Conservation (phyloP, 2,329 filamentous ascomycete species). For the Diplodia mutila region DNA sequence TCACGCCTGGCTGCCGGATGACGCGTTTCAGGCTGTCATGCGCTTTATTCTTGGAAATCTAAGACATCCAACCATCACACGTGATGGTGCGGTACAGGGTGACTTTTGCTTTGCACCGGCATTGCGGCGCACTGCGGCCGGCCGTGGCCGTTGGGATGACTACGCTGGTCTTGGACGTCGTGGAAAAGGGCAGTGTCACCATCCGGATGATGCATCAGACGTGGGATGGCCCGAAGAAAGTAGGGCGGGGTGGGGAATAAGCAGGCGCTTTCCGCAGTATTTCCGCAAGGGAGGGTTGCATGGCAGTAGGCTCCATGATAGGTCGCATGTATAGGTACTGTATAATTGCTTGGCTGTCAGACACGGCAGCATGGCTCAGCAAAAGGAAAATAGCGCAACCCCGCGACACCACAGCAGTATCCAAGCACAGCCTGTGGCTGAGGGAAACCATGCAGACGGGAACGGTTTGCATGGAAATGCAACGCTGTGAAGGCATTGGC, state of each 20-base stretch:
- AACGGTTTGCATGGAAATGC: background rate
- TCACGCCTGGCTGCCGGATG: background rate
- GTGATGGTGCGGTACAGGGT: background rate
- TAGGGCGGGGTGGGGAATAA: background rate
- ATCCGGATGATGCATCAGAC: too few relatives aligned
- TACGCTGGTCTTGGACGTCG: background rate
- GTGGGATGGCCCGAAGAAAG: conserved; percentile 1
- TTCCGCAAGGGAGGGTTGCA: background rate
- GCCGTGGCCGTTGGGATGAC: background rate
- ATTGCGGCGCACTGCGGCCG: background rate
- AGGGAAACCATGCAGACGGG: background rate
- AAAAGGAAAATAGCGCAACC: background rate
- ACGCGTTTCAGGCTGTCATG: conserved; percentile 6
- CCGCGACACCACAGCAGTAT: background rate
- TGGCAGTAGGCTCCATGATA: background rate
- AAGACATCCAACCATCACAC: conserved; percentile 5
- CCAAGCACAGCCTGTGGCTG: background rate
- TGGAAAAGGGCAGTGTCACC: background rate
- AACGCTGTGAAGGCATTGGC: background rate
- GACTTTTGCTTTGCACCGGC: background rate
- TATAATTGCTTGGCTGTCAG: background rate
- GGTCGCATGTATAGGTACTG: conserved; percentile 1
- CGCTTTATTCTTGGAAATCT: background rate
- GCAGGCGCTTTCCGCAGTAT: background rate
- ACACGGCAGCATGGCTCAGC: conserved; percentile 1